Evolutionary conservation across 148 eudicot genomes (phyloP).

Genomic region (Spergularia marina): DNA sequence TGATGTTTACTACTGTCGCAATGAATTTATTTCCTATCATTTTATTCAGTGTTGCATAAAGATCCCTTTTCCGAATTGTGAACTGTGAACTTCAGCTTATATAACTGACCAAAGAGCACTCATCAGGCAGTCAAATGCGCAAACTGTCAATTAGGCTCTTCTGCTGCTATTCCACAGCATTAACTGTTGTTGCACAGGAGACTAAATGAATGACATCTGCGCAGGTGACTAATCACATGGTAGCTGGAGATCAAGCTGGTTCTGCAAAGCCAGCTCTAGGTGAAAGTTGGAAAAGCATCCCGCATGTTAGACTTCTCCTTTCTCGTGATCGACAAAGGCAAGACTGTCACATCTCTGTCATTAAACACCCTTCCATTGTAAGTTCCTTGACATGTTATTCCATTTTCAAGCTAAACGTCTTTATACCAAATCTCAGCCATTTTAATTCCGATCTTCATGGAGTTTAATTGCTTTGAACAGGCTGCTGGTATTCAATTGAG

Average conservation of each 20-base stretch:
- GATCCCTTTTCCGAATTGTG: neutral
- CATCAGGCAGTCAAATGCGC: neutral
- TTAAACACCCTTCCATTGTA: constrained; percentile 74
- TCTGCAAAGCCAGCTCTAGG: constrained; percentile 82
- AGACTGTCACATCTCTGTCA: constrained; percentile 42
- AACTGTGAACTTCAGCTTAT: neutral
- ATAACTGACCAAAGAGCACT: neutral
- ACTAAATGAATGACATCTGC: constrained; percentile 3
- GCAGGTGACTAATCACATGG: constrained; percentile 95
- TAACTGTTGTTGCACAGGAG: neutral
- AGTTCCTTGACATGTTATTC: neutral
- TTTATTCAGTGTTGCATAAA: neutral
- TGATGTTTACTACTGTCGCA: neutral
- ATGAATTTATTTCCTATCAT: neutral
- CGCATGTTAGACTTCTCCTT: constrained; percentile 72
- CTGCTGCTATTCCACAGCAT: neutral
- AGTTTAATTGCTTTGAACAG: neutral
- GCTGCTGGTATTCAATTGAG: constrained; percentile 20
- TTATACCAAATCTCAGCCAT: neutral
- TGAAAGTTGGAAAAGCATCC: constrained; percentile 90
- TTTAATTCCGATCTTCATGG: neutral
- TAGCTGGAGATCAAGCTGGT: constrained; percentile 85
- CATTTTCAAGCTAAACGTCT: neutral
- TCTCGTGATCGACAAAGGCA: constrained; percentile 50
- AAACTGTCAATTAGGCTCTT: neutral